Evolutionary conservation across 805 yeast genomes (phyloP).

Genomic region (Spathaspora gorwiae): DNA sequence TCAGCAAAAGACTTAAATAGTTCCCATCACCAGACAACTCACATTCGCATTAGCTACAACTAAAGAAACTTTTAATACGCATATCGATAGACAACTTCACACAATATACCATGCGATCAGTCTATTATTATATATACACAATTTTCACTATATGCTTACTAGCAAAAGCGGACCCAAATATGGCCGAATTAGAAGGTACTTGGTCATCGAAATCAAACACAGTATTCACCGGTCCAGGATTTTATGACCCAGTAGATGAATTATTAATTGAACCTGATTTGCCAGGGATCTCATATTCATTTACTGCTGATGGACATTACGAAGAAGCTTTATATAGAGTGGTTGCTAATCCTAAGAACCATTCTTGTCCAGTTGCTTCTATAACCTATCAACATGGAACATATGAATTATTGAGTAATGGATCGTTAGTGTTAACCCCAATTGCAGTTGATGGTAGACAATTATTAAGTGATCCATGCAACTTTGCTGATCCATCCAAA

Average conservation of each 20-base stretch:
- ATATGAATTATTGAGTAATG: constrained; percentile 58
- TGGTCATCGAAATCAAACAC: constrained; percentile 94
- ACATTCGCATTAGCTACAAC: too few relatives aligned
- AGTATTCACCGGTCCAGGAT: constrained; percentile 95
- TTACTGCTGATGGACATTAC: constrained; percentile 85
- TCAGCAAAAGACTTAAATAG: too few relatives aligned
- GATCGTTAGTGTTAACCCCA: constrained; percentile 67
- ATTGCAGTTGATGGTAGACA: constrained; percentile 89
- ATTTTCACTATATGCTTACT: background rate
- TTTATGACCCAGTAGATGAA: constrained; percentile 95
- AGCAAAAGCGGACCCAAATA: constrained; percentile 30
- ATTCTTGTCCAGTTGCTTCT: constrained; percentile 79
- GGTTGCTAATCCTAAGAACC: constrained; percentile 63
- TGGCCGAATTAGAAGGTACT: constrained; percentile 67
- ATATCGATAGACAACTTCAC: too few relatives aligned
- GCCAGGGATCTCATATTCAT: constrained; percentile 91
- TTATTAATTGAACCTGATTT: constrained; percentile 90
- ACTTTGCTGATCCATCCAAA: constrained; percentile 31
- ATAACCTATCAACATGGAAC: constrained; percentile 87
- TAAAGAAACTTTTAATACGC: too few relatives aligned
- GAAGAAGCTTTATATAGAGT: constrained; percentile 89
- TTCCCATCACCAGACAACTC: too few relatives aligned
- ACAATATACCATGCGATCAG: background rate
- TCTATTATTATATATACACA: background rate
- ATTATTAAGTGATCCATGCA: constrained; percentile 82